A percentile compares a stretch with the other conserved stretches of the same genome.
These are phyloP conservation scores for Urtica urens DNA, from an alignment of 306 rosid species.

Conservation along the genomic window DNA sequence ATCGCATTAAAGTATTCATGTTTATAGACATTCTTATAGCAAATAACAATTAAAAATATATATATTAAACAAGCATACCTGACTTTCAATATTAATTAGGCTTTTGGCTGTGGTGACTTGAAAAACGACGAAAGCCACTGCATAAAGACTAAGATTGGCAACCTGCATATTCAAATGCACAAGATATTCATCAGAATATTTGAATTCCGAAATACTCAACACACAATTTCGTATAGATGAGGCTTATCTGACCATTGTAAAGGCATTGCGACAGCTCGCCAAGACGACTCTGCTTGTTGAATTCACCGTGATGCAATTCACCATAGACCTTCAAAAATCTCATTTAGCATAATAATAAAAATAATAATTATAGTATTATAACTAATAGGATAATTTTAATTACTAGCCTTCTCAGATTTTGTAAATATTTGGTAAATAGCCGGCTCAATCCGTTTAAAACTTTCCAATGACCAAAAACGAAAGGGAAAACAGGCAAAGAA, in stretches of 20 bases:
- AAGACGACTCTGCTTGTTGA: conserved; percentile 83
- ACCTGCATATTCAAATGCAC: conserved; percentile 28
- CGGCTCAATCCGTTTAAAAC: no score
- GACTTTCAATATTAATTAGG: conserved; percentile 42
- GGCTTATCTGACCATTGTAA: conserved; percentile 70
- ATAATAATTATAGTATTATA: background rate
- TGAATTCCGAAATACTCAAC: background rate
- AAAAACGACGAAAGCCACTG: conserved; percentile 60
- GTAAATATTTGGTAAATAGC: no score
- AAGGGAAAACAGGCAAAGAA: no score
- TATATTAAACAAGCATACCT: conserved; percentile 36
- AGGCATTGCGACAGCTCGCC: conserved; percentile 94
- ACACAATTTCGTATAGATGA: conserved; percentile 6
- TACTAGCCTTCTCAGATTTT: background rate
- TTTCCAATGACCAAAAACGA: no score
- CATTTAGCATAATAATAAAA: no score
- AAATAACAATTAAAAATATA: conserved; percentile 7
- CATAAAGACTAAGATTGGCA: conserved; percentile 83
- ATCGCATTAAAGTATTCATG: conserved; percentile 10
- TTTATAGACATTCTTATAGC: conserved; percentile 15
- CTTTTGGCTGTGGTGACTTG: conserved; percentile 32
- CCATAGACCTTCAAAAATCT: conserved; percentile 63
- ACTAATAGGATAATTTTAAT: background rate
- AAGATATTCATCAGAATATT: background rate
- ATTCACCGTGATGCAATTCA: conserved; percentile 81